These are phyloP conservation scores for Candida vaughaniae DNA, from an alignment of 805 yeast genomes.

Conservation along the genomic window DNA sequence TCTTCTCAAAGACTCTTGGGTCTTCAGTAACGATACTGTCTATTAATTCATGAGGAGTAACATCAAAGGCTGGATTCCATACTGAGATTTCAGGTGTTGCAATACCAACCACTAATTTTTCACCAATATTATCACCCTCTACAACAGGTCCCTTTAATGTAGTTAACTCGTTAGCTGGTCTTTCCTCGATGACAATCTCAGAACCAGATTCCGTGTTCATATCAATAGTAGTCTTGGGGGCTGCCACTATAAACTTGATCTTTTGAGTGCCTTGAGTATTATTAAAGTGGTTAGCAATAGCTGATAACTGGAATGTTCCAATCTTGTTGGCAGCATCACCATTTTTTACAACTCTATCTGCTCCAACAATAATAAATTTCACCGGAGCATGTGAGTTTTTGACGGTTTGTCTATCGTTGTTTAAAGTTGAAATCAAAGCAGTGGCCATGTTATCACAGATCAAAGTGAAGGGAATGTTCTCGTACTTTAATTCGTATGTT, in stretches of 20 bases:
- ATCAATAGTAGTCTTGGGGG: slow-evolving; percentile 92
- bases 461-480: slow-evolving; percentile 81
- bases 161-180: slow-evolving; percentile 79
- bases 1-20: slow-evolving; percentile 45
- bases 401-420: slow-evolving; percentile 21
- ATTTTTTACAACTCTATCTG: slow-evolving; percentile 87
- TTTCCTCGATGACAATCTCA: slow-evolving; percentile 79
- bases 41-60: slow-evolving; percentile 78
- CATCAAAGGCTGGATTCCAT: slow-evolving; percentile 97
- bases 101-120: slow-evolving; percentile 58
- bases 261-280: slow-evolving; percentile 5
- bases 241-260: slow-evolving; percentile 88
- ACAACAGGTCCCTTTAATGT: slow-evolving; percentile 60
- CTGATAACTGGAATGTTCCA: slow-evolving; percentile 88
- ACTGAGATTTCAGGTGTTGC: slow-evolving; percentile 85
- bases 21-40: slow-evolving; percentile 91
- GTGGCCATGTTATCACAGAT: slow-evolving; percentile 92
- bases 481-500: slow-evolving; percentile 85
- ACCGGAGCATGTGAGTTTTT: slow-evolving; percentile 55
- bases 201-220: slow-evolving; percentile 62
- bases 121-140: slow-evolving; percentile 29
- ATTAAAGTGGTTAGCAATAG: slow-evolving; percentile 55
- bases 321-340: slow-evolving; percentile 97
- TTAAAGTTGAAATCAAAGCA: slow-evolving; percentile 55
- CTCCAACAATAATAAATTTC: slow-evolving; percentile 88